Evolutionary conservation across 441 rosid species (phyloP), one percentile per base, ranked within the genome.

Genomic region (Brassica hybrid): DNA sequence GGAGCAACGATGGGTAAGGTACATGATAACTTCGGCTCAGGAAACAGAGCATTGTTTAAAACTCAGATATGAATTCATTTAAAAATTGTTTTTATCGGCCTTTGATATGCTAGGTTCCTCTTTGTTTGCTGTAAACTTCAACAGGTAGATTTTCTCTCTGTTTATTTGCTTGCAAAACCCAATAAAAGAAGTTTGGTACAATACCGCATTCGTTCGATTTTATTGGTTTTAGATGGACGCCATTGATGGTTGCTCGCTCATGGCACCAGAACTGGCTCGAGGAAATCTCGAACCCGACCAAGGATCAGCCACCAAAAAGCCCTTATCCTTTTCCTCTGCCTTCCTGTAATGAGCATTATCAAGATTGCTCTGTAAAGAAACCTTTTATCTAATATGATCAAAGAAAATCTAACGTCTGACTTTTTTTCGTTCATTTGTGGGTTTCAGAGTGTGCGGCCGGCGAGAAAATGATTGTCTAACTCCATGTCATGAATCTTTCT

Each of bases 371-470:
- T 92, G 98, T 93, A 69, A 79, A 84, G 58, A 58, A n/a, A 16
- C 18, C 43, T 59, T 25, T 34, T 13, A 58, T 85, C 88, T 82
- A 91, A 27, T 52, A 21, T 56, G 7, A 68, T 54, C 3, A 1
- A 50, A 56, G 57, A 34, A 30, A 18, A 30, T 66, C 18, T 1
- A 32, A n/a, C 25, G 2, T 59, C 70, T 63, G 65, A 19, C 58
- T 3, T n/a, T 50, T 50, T 57, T 57, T 36, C 9, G 70, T 34
- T 7, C 14, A 6, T 12, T 21, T 50, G 1, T 75, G 60, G 12
- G 59, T 66, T 84, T 78, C 87, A 95, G 99, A 85, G 97, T 88
- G 88, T 90, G 93, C 74, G 98, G 97, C 78, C 92, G 99, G 98
- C 83, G 88, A 84, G 85, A 65, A 79, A 83, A 71, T 45, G 89